Base-by-base conservation (phyloP, 148 eudicot genomes). In the Euryodendron excelsum region DNA sequence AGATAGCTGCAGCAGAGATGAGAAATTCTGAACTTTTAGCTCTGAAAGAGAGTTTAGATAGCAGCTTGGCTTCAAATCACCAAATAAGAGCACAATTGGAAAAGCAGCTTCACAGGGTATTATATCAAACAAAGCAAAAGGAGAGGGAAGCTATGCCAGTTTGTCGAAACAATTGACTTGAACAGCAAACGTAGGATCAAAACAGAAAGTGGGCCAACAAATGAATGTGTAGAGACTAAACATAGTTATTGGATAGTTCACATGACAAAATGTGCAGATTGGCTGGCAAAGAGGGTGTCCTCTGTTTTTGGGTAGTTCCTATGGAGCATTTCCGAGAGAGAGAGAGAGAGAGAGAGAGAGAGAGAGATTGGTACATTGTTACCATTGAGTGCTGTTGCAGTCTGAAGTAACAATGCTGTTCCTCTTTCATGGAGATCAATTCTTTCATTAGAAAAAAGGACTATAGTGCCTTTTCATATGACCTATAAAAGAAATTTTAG, bases 71-170 rank as follows among this genome's bases (percentile, higher is more conserved):
- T 31, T 82, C 87, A 45, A 87, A 86, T 86, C 80, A 80, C 69
- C 77, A 79, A 63, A 48, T 67, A 31, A 82, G 47, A 75, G 80
- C 75, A 45, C 85, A 78, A 71, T 81, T 89, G 50, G 77, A 80
- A 79, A 86, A 81, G 77, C 90, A 89, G 82, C 87, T 89, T 39
- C 82, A 75, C 65, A 77, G n/a, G n/a, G 85, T 62, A 73, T 85
- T 39, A 50, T 85, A 69, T 62, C 13, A 63, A 60, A 11, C 74
- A 74, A 77, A 70, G 47, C 69, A 60, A 80, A 55, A 64, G 34
- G 21, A 72, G 65, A 71, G n/a, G 55, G 76, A 58, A 61, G 39
- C 20, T 73, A 27, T 31, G 58, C 23, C 59, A 48, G 33, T 62
- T 62, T n/a, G 25, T 47, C 11, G 15, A 45, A 62, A 75, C 9